phyloP scores from a whole-genome alignment of 2,329 filamentous ascomycete species.

The Colletotrichum camelliae region DNA sequence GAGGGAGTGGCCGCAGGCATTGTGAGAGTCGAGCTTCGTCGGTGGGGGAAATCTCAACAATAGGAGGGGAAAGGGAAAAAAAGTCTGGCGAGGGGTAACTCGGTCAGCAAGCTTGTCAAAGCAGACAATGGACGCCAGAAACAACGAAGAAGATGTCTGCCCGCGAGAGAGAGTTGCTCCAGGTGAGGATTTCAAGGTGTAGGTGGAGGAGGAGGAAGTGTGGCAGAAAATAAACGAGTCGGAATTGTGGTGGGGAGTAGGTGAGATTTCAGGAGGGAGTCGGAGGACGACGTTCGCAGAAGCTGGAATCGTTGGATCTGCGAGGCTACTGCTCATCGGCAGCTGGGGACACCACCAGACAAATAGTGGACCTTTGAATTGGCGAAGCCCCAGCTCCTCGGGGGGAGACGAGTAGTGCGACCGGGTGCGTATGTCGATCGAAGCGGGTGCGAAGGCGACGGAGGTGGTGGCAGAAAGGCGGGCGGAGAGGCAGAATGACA shows the following conservation, averaged over 20 bases:
- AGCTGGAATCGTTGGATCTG: conserved; percentile 27
- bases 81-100: conserved; percentile 23
- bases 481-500: conserved; percentile 11
- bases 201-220: conserved; percentile 20
- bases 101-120: conserved; percentile 23
- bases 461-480: background rate
- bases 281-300: conserved; percentile 20
- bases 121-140: conserved; percentile 21
- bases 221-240: conserved; percentile 18
- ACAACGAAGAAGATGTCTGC: conserved; percentile 14
- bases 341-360: conserved; percentile 27
- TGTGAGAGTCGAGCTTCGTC: conserved; percentile 33
- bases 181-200: conserved; percentile 12
- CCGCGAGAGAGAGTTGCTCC: conserved; percentile 5
- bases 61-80: conserved; percentile 4
- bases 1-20: conserved; percentile 56
- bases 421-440: conserved; percentile 11
- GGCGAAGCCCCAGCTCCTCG: conserved; percentile 22
- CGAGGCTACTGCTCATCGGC: conserved; percentile 24
- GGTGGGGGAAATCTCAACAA: conserved; percentile 16
- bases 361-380: conserved; percentile 23
- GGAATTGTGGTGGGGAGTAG: conserved; percentile 22
- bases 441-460: conserved; percentile 6
- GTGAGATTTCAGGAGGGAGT: conserved; percentile 24
- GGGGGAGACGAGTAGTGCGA: background rate